Conservation (phyloP, 306 rosid genomes). For the Casuarina equisetifolia region DNA sequence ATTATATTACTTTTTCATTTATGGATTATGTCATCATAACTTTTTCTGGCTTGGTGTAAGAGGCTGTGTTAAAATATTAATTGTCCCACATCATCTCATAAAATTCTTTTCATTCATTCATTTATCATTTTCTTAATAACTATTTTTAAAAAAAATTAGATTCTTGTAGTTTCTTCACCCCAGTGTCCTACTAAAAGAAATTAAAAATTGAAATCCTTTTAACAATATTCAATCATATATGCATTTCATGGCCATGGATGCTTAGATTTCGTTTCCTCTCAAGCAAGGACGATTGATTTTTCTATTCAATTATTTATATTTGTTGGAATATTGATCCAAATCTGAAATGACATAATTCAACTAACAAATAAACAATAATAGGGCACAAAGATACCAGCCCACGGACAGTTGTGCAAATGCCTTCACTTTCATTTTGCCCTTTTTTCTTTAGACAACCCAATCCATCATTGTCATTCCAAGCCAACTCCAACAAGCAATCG, state of each 20-base stretch:
- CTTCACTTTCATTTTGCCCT: neutral
- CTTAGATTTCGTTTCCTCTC: too few relatives aligned
- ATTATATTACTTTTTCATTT: too few relatives aligned
- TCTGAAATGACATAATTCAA: neutral
- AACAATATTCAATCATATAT: neutral
- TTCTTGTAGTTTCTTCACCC: too few relatives aligned
- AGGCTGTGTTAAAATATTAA: too few relatives aligned
- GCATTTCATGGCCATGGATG: neutral
- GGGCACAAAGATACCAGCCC: neutral
- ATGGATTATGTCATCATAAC: too few relatives aligned
- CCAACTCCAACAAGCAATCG: slow-evolving; percentile 42
- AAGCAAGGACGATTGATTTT: neutral
- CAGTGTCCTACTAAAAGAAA: too few relatives aligned
- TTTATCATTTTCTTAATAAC: too few relatives aligned
- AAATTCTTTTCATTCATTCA: too few relatives aligned
- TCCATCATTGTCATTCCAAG: slow-evolving; percentile 27
- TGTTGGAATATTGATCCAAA: neutral
- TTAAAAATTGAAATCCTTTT: neutral
- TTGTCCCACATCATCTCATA: too few relatives aligned
- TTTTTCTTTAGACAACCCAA: neutral
- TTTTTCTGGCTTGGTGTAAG: too few relatives aligned
- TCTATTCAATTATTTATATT: too few relatives aligned
- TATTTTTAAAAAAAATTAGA: too few relatives aligned
- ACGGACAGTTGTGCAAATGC: slow-evolving; percentile 20
- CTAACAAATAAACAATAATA: neutral